phyloP scores from a whole-genome alignment of 2,329 filamentous ascomycete species.

The Eutypella sp. region DNA sequence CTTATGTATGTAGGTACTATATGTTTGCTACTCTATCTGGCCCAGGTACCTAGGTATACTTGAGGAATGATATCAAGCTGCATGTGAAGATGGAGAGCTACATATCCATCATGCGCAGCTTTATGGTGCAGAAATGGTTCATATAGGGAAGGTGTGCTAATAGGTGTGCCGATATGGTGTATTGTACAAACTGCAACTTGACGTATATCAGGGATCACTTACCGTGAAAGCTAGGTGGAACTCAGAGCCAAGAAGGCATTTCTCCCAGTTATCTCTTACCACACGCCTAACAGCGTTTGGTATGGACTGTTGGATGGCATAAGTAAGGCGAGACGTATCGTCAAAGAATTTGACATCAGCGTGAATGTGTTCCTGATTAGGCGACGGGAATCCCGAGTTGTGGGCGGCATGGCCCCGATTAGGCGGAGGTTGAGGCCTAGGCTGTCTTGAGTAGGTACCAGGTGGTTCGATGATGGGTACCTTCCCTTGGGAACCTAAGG shows the following conservation, averaged over 20 bases:
- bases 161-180: too few species aligned
- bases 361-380: conserved; percentile 21
- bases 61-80: too few species aligned
- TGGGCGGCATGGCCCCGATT: too few species aligned
- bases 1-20: too few species aligned
- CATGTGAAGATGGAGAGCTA: too few species aligned
- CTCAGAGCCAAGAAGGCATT: conserved; percentile 43
- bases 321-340: conserved; percentile 34
- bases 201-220: conserved; percentile 19
- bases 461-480: conserved; percentile 19
- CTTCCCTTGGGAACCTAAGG: conserved; percentile 4
- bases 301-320: conserved; percentile 35
- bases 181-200: too few species aligned
- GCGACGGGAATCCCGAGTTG: conserved; percentile 30
- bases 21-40: too few species aligned
- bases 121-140: too few species aligned
- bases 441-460: conserved; percentile 2
- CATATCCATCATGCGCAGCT: too few species aligned
- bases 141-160: too few species aligned
- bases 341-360: conserved; percentile 32
- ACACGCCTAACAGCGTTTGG: conserved; percentile 43
- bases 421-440: background rate
- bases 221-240: conserved; percentile 51
- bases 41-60: too few species aligned
- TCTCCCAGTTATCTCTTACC: conserved; percentile 47